These are phyloP conservation scores for Moelleriella libera DNA, from an alignment of 2,329 filamentous ascomycete genomes.

Conservation along the genomic window DNA sequence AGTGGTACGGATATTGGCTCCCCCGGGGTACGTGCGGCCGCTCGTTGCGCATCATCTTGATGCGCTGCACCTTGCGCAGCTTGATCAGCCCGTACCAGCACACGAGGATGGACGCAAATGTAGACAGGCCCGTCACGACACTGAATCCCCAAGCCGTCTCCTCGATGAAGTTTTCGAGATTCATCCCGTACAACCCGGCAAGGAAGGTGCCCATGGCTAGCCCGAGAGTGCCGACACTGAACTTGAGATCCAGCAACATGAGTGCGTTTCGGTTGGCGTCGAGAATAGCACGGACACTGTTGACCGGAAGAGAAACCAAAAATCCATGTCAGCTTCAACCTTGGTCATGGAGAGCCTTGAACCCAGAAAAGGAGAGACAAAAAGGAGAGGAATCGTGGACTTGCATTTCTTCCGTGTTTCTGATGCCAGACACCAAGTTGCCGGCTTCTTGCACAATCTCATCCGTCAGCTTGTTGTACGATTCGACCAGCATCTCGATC, in stretches of 20 bases:
- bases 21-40: constrained; percentile 21
- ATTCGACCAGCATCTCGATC: constrained; percentile 91
- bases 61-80: constrained; percentile 71
- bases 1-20: constrained; percentile 20
- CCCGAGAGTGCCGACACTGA: constrained; percentile 89
- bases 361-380: not conserved
- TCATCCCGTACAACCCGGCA: constrained; percentile 99
- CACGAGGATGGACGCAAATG: constrained; percentile 60
- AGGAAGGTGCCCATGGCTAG: constrained; percentile 89
- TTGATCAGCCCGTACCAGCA: constrained; percentile 75
- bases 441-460: constrained; percentile 94
- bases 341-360: too few species aligned
- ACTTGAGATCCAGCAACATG: constrained; percentile 93
- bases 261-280: constrained; percentile 96
- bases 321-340: constrained; percentile 9
- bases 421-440: constrained; percentile 84
- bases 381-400: constrained; percentile 14
- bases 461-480: constrained; percentile 94
- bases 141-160: constrained; percentile 80
- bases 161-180: constrained; percentile 96
- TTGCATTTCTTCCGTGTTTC: constrained; percentile 97
- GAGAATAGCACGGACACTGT: constrained; percentile 83
- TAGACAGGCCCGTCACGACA: constrained; percentile 56
- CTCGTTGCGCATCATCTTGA: constrained; percentile 59
- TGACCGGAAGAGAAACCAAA: not conserved